Evolutionary conservation across 2,329 filamentous ascomycete species (phyloP), one percentile per base, ranked within the genome.

Genomic region (Ciborinia camelliae): DNA sequence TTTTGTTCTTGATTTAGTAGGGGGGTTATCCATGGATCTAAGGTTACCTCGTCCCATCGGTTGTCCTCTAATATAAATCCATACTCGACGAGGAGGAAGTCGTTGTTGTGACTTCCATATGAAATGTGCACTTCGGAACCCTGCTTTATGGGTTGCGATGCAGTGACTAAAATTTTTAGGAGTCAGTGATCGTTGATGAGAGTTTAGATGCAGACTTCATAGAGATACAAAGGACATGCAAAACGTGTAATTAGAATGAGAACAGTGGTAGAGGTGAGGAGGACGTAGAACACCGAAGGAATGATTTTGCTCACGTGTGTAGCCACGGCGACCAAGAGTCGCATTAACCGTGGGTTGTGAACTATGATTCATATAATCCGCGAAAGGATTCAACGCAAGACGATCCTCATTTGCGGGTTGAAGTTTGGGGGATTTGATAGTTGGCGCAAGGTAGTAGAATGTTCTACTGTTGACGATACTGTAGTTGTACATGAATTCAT

Each of bases 41-140:
- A 68, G 35, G 59, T 53, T 14, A 75, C 61, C 58, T 73, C 69
- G 60, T 76, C 75, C 68, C 69, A 74, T 26, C 61, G 59, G 58
- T 76, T 75, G 5, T 63, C 63, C 2, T 68, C 63, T 12, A 77
- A 65, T 18, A 76, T 71, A 52, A 78, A 78, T 0, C 76, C 76
- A 66, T 78, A 93, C 75, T 92, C 89, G 0, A 85, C 82, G 2
- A 92, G 81, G 23, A 92, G 76, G 69, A 90, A 89, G 72, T 92
- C 90, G 68, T 91, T 90, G 35, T 82, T 82, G 73, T 92, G 90
- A 1, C 81, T 75, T 3, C 90, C 90, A 71, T 93, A 93, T 35
- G 83, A 86, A 32, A 90, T 85, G 66, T 82, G 84, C 0, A 93
- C 77, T 76, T 92, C 90, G 26, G 89, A 84, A 10, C 86, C 86